Conservation (phyloP, 805 yeast species). For the Candida andamanensis region DNA sequence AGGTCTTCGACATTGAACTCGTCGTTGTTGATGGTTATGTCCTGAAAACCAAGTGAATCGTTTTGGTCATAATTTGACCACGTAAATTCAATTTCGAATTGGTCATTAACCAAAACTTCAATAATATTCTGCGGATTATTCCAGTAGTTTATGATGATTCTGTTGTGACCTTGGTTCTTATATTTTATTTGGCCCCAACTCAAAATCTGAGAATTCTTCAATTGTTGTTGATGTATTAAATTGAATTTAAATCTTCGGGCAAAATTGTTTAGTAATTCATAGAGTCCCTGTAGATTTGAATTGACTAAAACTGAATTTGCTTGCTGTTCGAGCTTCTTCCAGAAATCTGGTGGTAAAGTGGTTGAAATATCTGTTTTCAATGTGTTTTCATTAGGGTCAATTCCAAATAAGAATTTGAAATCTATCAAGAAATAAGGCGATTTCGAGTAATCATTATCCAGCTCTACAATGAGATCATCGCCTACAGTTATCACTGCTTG, state of each 20-base stretch:
- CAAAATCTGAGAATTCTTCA: slow-evolving; percentile 42
- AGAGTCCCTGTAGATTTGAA: slow-evolving; percentile 47
- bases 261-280: slow-evolving; percentile 53
- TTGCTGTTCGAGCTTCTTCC: slow-evolving; percentile 45
- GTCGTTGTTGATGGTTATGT: slow-evolving; percentile 10
- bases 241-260: slow-evolving; percentile 62
- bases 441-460: slow-evolving; percentile 37
- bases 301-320: slow-evolving; percentile 49
- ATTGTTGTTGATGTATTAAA: slow-evolving; percentile 48
- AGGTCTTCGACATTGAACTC: slow-evolving; percentile 33
- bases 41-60: slow-evolving; percentile 9
- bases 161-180: slow-evolving; percentile 43
- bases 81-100: slow-evolving; percentile 45
- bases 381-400: slow-evolving; percentile 32
- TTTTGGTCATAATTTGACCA: slow-evolving; percentile 58
- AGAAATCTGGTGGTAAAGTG: slow-evolving; percentile 25
- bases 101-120: slow-evolving; percentile 54
- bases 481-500: slow-evolving; percentile 65
- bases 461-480: slow-evolving; percentile 45
- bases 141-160: slow-evolving; percentile 65
- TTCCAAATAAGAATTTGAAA: slow-evolving; percentile 58
- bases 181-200: slow-evolving; percentile 62
- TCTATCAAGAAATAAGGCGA: slow-evolving; percentile 77
- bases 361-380: slow-evolving; percentile 25
- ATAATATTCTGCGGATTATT: slow-evolving; percentile 46